Percentiles rank a stretch among this genome's conserved stretches.
phyloP scores from a whole-genome alignment of 345 rosid species.

The Aquilaria sinensis region DNA sequence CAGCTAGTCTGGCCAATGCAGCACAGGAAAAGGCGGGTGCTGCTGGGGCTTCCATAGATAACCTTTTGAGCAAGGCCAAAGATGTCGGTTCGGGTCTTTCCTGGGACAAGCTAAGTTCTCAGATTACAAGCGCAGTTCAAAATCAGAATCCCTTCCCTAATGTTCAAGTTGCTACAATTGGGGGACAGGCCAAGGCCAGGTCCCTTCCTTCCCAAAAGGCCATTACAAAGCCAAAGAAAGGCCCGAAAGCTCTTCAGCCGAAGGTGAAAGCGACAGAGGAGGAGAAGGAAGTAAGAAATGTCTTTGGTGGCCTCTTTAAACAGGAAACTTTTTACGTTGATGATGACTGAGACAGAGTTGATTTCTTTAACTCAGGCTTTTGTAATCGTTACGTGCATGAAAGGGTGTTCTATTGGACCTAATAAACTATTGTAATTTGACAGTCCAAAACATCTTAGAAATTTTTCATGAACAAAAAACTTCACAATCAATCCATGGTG shows the following conservation, averaged over 20 bases:
- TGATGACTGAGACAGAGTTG: slow-evolving; percentile 44
- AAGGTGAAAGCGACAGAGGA: slow-evolving; percentile 29
- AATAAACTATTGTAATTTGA: too few species aligned
- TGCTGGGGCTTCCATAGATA: slow-evolving; percentile 41
- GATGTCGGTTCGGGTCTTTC: slow-evolving; percentile 58
- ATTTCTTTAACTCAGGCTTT: too few species aligned
- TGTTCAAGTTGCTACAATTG: slow-evolving; percentile 73
- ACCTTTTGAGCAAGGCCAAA: slow-evolving; percentile 56
- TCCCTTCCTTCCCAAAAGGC: slow-evolving; percentile 58
- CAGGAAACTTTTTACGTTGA: slow-evolving; percentile 90
- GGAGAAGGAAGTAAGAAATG: slow-evolving; percentile 64
- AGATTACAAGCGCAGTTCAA: slow-evolving; percentile 47
- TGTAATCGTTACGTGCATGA: too few species aligned
- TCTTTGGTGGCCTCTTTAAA: slow-evolving; percentile 82
- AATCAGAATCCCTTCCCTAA: slow-evolving; percentile 28
- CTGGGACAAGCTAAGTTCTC: slow-evolving; percentile 65
- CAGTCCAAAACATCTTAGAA: too few species aligned
- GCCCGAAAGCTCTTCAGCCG: not conserved
- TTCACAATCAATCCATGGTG: too few species aligned
- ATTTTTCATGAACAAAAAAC: too few species aligned
- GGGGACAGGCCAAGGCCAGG: slow-evolving; percentile 87
- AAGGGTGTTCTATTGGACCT: too few species aligned
- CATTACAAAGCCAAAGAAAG: slow-evolving; percentile 27
- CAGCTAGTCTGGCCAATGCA: slow-evolving; percentile 52
- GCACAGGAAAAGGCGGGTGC: slow-evolving; percentile 56